Conservation (phyloP, 2,329 filamentous ascomycete genomes). For the Dactylellina drechsleri region DNA sequence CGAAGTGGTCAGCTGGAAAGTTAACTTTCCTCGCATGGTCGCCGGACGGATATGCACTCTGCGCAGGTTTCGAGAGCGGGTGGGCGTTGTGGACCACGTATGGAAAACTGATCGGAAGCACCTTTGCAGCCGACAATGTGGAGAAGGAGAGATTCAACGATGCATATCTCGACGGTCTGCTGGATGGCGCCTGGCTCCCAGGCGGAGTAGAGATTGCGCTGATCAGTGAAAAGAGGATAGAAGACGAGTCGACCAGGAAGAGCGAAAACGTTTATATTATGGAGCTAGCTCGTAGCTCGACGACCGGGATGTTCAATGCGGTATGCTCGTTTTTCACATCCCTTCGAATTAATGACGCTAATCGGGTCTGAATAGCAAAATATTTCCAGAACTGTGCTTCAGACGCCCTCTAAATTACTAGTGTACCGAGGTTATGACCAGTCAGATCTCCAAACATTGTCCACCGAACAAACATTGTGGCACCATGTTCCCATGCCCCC, state of each 20-base stretch:
- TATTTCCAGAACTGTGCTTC: slow-evolving; percentile 85
- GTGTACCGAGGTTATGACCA: slow-evolving; percentile 93
- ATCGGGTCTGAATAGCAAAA: slow-evolving; percentile 70
- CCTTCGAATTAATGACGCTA: background rate
- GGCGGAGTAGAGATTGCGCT: slow-evolving; percentile 87
- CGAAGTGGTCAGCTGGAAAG: slow-evolving; percentile 73
- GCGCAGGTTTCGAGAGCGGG: slow-evolving; percentile 89
- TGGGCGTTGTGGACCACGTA: slow-evolving; percentile 99
- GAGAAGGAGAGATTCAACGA: slow-evolving; percentile 74
- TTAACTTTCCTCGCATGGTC: slow-evolving; percentile 85
- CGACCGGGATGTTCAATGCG: slow-evolving; percentile 88
- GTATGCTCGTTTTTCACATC: slow-evolving; percentile 1
- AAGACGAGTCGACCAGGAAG: slow-evolving; percentile 68
- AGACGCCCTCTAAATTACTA: slow-evolving; percentile 87
- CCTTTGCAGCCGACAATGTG: slow-evolving; percentile 77
- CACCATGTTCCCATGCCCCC: slow-evolving; percentile 88
- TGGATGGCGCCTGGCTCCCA: slow-evolving; percentile 83
- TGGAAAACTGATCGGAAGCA: slow-evolving; percentile 85
- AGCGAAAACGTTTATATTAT: slow-evolving; percentile 80
- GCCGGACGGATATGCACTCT: slow-evolving; percentile 94
- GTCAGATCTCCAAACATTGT: slow-evolving; percentile 88
- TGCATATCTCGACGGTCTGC: slow-evolving; percentile 82
- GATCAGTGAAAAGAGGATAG: slow-evolving; percentile 61
- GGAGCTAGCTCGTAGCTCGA: slow-evolving; percentile 93
- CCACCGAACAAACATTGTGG: slow-evolving; percentile 87